These are phyloP conservation scores for Cymbidium sinense DNA, from an alignment of 106 monocot species.

Conservation along the genomic window DNA sequence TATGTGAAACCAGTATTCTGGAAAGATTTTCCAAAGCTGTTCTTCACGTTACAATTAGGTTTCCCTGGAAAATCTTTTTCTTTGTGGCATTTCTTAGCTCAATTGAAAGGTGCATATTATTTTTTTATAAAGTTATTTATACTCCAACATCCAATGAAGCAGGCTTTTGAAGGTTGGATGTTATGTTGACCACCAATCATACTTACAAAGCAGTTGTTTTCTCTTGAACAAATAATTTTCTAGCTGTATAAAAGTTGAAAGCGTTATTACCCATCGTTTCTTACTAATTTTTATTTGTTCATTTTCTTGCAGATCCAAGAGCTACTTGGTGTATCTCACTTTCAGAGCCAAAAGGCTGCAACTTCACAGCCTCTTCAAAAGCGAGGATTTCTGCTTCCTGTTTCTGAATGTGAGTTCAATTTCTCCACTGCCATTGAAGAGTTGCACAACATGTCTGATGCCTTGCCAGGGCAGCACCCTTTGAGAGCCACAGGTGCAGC, in stretches of 20 bases:
- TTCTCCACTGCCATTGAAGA: slow-evolving; percentile 75
- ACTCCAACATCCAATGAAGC: too few relatives aligned
- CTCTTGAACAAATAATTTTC: not conserved
- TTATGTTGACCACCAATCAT: not conserved
- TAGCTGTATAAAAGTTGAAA: not conserved
- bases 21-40: too few relatives aligned
- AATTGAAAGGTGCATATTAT: not conserved
- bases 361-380: slow-evolving; percentile 21
- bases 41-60: too few relatives aligned
- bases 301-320: slow-evolving; percentile 50
- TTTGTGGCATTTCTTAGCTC: not conserved
- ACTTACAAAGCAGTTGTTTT: not conserved
- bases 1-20: too few relatives aligned
- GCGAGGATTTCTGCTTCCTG: slow-evolving; percentile 64
- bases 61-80: not conserved
- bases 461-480: slow-evolving; percentile 45
- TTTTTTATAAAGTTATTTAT: not conserved
- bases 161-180: too few relatives aligned
- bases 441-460: slow-evolving; percentile 26
- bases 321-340: slow-evolving; percentile 43
- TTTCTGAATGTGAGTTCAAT: slow-evolving; percentile 88
- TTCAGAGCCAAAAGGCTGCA: slow-evolving; percentile 23
- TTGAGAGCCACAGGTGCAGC: slow-evolving; percentile 76
- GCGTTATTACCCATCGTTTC: not conserved
- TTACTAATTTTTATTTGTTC: not conserved